A percentile compares a stretch with the other conserved stretches of the same genome.
These are phyloP conservation scores for Hyaloscypha hepaticicola DNA, from an alignment of 495 filamentous ascomycete genomes.

Conservation along the genomic window DNA sequence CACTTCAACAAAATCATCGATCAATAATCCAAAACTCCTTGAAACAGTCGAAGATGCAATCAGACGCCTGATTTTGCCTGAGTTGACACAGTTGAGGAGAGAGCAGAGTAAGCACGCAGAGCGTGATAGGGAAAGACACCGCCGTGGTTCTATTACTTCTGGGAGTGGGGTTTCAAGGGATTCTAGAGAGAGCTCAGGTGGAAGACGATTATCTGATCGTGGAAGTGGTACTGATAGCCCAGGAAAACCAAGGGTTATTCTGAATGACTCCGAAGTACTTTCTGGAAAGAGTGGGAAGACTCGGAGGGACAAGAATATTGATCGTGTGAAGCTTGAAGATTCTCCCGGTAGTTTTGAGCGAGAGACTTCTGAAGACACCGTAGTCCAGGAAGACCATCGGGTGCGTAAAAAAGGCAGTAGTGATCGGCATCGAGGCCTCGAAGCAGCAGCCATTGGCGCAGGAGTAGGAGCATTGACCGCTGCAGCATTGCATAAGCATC, in stretches of 20 bases:
- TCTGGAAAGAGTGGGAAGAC: conserved; percentile 54
- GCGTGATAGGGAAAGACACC: conserved; percentile 59
- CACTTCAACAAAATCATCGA: conserved; percentile 77
- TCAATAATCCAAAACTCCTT: conserved; percentile 94
- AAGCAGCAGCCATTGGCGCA: conserved; percentile 53
- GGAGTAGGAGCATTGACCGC: conserved; percentile 60
- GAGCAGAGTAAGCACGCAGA: conserved; percentile 62
- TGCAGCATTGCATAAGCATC: conserved; percentile 62
- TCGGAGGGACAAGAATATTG: conserved; percentile 47
- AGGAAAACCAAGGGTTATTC: conserved; percentile 60
- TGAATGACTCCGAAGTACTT: conserved; percentile 60
- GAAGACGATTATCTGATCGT: conserved; percentile 61
- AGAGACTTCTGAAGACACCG: conserved; percentile 39
- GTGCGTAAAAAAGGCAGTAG: conserved; percentile 59
- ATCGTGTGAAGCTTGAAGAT: conserved; percentile 38
- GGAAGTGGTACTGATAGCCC: conserved; percentile 68
- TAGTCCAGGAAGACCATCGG: conserved; percentile 52
- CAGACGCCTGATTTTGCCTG: conserved; percentile 83
- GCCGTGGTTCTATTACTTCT: conserved; percentile 58
- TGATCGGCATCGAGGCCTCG: conserved; percentile 47
- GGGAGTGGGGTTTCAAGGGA: conserved; percentile 63
- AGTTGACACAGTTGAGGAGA: conserved; percentile 85
- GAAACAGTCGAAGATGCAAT: conserved; percentile 97
- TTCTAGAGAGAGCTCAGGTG: conserved; percentile 39
- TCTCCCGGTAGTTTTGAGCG: conserved; percentile 30